Evolutionary conservation across 768 basidiomycete species (phyloP).

Genomic region (Pseudohyphozyma bogoriensis): DNA sequence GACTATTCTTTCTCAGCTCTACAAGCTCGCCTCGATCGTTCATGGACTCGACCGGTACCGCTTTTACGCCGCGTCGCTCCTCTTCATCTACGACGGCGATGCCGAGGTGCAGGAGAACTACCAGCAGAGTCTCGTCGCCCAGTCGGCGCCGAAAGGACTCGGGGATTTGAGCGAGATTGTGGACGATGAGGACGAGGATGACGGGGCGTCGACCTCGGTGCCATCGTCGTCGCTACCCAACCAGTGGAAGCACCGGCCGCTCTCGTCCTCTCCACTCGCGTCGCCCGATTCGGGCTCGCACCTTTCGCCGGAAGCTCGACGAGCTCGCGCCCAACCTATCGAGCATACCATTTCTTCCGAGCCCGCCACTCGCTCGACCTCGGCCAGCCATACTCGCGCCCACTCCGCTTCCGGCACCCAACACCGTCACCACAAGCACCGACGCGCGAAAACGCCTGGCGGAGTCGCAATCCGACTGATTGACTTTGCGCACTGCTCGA

Average conservation of each 20-base stretch:
- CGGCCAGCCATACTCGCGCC: too few species aligned
- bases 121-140: conserved; percentile 17
- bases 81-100: conserved; percentile 97
- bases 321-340: too few species aligned
- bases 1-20: conserved; percentile 75
- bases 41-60: conserved; percentile 84
- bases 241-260: too few species aligned
- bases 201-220: neutral
- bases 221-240: too few species aligned
- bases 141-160: conserved; percentile 5
- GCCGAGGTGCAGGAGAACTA: conserved; percentile 63
- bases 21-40: conserved; percentile 84
- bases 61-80: conserved; percentile 93
- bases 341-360: too few species aligned
- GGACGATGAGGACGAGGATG: conserved; percentile 28
- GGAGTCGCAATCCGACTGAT: conserved; percentile 93
- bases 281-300: too few species aligned
- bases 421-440: conserved; percentile 43
- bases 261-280: too few species aligned
- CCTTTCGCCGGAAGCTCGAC: too few species aligned
- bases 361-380: too few species aligned
- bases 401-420: neutral
- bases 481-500: conserved; percentile 97
- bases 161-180: conserved; percentile 15
- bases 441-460: conserved; percentile 63